Conservation (phyloP, 768 basidiomycete species). For the Lactarius sp. region DNA sequence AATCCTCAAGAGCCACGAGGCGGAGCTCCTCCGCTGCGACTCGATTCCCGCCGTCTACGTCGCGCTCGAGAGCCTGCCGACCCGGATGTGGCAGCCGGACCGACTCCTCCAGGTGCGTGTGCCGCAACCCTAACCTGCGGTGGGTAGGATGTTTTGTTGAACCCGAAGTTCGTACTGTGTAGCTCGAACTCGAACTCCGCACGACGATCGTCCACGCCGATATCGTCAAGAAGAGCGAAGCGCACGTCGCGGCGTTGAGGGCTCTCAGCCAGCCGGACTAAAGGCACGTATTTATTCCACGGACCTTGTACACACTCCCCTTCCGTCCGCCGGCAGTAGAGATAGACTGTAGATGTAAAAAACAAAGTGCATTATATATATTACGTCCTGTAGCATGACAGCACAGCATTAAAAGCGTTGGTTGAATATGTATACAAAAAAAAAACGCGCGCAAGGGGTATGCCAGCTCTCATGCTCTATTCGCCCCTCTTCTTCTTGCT, state of each 20-base stretch:
- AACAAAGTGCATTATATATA: background rate
- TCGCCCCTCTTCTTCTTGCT: background rate
- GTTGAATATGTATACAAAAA: background rate
- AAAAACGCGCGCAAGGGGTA: too few relatives aligned
- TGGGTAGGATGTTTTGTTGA: too few relatives aligned
- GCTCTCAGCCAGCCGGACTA: conserved; percentile 15
- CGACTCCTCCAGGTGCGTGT: conserved; percentile 77
- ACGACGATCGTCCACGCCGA: conserved; percentile 47
- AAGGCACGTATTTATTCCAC: background rate
- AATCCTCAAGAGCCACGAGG: conserved; percentile 79
- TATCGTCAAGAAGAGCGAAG: conserved; percentile 46
- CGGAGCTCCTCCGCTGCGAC: conserved; percentile 76
- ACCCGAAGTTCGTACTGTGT: too few relatives aligned
- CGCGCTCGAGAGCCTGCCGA: conserved; percentile 82
- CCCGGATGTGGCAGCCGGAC: conserved; percentile 91
- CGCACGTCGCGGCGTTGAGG: conserved; percentile 44
- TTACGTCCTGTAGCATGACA: background rate
- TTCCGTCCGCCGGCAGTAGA: background rate
- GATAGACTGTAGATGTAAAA: conserved; percentile 3
- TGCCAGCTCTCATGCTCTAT: background rate
- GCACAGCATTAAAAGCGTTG: background rate
- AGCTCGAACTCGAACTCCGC: conserved; percentile 58
- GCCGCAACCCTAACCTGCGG: too few relatives aligned
- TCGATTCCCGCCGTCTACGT: conserved; percentile 89
- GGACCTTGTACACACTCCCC: background rate